Percentiles rank a stretch among this genome's conserved stretches.
These are phyloP conservation scores for Colletotrichum camelliae DNA, from an alignment of 2,329 filamentous ascomycete genomes.

Conservation along the genomic window DNA sequence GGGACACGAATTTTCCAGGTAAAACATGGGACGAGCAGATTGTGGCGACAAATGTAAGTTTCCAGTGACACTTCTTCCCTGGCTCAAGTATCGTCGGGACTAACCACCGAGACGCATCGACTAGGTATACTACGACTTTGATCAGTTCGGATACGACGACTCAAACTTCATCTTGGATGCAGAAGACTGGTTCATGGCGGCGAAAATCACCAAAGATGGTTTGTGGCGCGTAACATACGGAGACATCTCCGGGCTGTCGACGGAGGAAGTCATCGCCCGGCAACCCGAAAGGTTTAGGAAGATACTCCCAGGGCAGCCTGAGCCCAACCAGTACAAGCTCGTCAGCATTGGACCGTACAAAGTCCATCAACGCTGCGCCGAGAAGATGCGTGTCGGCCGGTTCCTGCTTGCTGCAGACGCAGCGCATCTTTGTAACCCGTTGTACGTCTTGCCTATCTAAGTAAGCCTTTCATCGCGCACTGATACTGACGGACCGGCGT, in stretches of 20 bases:
- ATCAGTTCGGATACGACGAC: conserved; percentile 54
- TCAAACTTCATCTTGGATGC: conserved; percentile 67
- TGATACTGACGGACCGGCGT: background rate
- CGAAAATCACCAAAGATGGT: conserved; percentile 61
- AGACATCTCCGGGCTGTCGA: conserved; percentile 55
- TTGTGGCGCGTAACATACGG: conserved; percentile 69
- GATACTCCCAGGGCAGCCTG: conserved; percentile 64
- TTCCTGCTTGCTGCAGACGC: conserved; percentile 65
- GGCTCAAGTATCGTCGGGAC: background rate
- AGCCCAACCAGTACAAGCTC: conserved; percentile 61
- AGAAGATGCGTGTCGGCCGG: conserved; percentile 59
- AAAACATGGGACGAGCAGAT: conserved; percentile 65
- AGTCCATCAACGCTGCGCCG: conserved; percentile 65
- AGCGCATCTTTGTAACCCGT: conserved; percentile 60
- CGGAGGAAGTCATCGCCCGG: conserved; percentile 56
- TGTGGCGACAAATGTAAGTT: conserved; percentile 62
- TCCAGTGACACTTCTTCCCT: background rate
- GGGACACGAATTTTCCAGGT: conserved; percentile 56
- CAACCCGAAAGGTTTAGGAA: conserved; percentile 60
- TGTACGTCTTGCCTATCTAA: conserved; percentile 25
- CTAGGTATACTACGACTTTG: conserved; percentile 61
- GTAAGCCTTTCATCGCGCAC: background rate
- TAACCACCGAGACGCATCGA: background rate
- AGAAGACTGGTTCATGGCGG: conserved; percentile 64
- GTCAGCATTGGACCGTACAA: conserved; percentile 63